Evolutionary conservation across 371 early-diverging fungal species (phyloP), one percentile per base, ranked within the genome.

Genomic region (Lichtheimia corymbifera): DNA sequence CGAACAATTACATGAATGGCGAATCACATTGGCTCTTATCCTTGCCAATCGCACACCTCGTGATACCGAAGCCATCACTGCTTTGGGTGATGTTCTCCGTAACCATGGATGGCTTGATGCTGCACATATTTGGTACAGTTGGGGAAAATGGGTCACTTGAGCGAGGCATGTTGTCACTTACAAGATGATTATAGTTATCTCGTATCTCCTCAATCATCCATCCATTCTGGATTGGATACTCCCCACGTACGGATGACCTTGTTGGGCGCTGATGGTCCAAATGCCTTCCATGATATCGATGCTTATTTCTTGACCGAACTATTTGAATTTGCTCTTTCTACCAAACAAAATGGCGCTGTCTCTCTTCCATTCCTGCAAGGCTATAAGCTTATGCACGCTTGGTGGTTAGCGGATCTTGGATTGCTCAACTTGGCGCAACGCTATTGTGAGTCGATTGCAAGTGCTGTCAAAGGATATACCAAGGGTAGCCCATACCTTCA

Each of bases 361-460:
- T 72, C 86, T 14, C 61, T 96, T 9, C 95, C 96, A 2, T 94
- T 92, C 71, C 67, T 97, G 53, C 96, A 95, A 71, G 88, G 91
- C 0, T 95, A 93, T 77, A 96, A 96, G 67, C 73, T 97, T 7
- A 62, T 78, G 18, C 86, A 91, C 65, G 95, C 95, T 20, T 89
- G 88, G 88, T 82, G 84, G 72, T 77, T 97, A 15, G 82, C 86
- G 12, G 97, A 95, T 62, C 72, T 83, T 62, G 95, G 97, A 14
- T 83, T 83, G 59, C 64, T 86, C 5, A 83, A 85, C 17, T 82
- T 86, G 52, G 93, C 95, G 2, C 76, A 80, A 51, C 80, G 87
- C 59, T 94, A 94, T 59, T 87, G 90, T 65, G 91, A 91, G 15
- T 78, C 91, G 0, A 82, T 96, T 35, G 88, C 90, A 41, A 75